phyloP scores from a whole-genome alignment of 2,329 filamentous ascomycete genomes.

The Sporothrix pallida region DNA sequence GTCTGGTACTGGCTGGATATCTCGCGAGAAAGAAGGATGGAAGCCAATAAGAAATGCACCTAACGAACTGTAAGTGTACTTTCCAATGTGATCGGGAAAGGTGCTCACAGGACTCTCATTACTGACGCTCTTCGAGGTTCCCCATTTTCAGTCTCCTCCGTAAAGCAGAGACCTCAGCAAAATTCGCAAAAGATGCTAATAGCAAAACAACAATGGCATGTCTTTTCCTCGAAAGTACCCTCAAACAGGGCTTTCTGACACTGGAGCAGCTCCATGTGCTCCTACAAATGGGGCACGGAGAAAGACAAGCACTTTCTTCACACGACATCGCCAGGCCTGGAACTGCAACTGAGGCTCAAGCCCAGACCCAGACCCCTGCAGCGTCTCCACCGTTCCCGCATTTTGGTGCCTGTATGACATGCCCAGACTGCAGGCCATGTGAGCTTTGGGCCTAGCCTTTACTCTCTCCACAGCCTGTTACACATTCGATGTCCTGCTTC shows the following conservation, averaged over 20 bases:
- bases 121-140: no score
- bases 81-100: no score
- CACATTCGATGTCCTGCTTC: background rate
- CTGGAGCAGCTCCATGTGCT: background rate
- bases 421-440: background rate
- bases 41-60: background rate
- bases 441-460: background rate
- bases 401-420: conserved; percentile 8
- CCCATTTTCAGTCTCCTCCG: no score
- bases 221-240: background rate
- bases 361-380: conserved; percentile 17
- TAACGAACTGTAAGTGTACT: background rate
- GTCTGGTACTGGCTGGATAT: background rate
- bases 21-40: no score
- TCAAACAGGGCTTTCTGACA: background rate
- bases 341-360: conserved; percentile 4
- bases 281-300: background rate
- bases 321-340: conserved; percentile 18
- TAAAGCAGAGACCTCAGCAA: background rate
- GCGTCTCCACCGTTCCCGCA: conserved; percentile 18
- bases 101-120: no score
- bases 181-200: background rate
- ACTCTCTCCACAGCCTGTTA: conserved; percentile 17
- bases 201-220: background rate
- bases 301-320: background rate